Conservation (phyloP, 768 basidiomycete genomes). For the Termitomyces sp. region DNA sequence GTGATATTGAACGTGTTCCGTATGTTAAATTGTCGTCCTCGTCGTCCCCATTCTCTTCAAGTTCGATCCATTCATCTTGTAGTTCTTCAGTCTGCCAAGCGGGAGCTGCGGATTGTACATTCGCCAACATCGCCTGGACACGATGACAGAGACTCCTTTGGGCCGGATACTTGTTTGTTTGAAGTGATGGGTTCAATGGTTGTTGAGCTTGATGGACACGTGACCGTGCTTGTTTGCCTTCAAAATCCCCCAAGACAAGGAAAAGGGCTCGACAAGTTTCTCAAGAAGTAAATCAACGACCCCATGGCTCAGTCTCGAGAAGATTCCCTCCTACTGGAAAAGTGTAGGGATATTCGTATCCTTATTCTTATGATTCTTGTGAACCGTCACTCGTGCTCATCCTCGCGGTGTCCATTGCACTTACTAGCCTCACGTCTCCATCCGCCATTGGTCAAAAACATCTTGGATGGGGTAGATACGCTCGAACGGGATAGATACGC, state of each 20-base stretch:
- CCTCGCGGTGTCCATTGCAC: no score
- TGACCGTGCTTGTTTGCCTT: conserved; percentile 17
- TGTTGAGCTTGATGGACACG: conserved; percentile 10
- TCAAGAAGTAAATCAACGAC: no score
- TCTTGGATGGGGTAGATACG: neutral
- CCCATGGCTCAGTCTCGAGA: no score
- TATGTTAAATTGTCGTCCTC: conserved; percentile 35
- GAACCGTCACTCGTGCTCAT: no score
- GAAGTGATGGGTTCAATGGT: conserved; percentile 1
- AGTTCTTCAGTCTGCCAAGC: conserved; percentile 90
- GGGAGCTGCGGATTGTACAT: conserved; percentile 29
- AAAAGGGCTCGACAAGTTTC: no score
- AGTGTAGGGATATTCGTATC: no score
- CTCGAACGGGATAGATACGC: no score
- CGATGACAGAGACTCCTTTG: conserved; percentile 9
- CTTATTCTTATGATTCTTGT: no score
- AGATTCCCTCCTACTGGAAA: no score
- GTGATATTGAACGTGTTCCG: conserved; percentile 53
- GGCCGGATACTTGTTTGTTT: neutral
- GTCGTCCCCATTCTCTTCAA: conserved; percentile 35
- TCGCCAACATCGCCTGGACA: conserved; percentile 27
- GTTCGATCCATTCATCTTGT: conserved; percentile 87
- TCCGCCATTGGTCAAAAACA: no score
- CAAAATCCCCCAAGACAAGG: no score
- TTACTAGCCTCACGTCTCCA: no score